Conservation (phyloP, 306 rosid species). For the Delonix regia region DNA sequence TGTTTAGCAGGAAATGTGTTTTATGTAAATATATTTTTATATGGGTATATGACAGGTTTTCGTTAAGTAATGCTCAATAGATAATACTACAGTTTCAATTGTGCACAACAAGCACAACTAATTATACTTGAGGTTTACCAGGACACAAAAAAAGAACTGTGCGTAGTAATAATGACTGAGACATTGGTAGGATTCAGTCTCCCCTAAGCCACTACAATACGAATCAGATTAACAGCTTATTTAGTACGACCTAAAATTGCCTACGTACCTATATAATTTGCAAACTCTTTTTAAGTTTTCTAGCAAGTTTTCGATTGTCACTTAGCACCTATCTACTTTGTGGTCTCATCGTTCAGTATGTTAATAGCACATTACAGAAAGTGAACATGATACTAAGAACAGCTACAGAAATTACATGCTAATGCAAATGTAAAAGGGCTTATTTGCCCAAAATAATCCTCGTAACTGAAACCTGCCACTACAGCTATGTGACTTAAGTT, state of each 20-base stretch:
- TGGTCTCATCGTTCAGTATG: background rate
- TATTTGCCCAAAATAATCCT: slow-evolving; percentile 5
- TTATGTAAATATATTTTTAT: too few species aligned
- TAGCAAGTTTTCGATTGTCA: background rate
- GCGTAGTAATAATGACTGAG: background rate
- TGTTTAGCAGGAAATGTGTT: background rate
- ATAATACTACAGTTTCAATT: background rate
- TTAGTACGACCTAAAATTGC: too few species aligned
- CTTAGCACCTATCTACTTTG: background rate
- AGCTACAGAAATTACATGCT: background rate
- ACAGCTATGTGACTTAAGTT: slow-evolving; percentile 25
- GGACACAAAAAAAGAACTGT: background rate
- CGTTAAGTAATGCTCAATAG: background rate
- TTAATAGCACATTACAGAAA: background rate
- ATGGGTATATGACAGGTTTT: background rate
- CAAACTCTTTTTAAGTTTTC: too few species aligned
- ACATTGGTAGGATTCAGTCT: background rate
- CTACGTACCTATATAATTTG: too few species aligned
- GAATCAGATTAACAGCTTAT: background rate
- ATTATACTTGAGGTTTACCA: too few species aligned
- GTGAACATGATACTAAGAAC: background rate
- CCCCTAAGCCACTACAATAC: background rate
- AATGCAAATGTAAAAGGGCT: background rate
- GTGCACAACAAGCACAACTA: background rate
- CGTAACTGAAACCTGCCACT: slow-evolving; percentile 29